Base-by-base conservation (phyloP, 768 basidiomycete genomes). In the Podaxis rugospora region DNA sequence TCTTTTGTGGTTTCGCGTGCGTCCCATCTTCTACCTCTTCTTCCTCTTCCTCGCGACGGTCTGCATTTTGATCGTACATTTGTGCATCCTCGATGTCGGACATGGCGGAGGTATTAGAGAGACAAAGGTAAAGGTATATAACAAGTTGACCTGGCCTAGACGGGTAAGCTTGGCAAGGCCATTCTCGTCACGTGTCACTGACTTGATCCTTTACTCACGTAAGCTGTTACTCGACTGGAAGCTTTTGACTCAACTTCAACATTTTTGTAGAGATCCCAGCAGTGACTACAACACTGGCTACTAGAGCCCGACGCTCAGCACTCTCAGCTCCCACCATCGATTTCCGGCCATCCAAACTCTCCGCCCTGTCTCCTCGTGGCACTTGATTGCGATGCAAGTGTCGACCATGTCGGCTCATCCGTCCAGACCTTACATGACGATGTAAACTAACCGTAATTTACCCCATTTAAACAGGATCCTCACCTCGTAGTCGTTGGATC, bases 61-160 rank as follows among this genome's bases (percentile, higher is more conserved):
- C 84, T 0, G 77, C 76, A 10, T 82, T 80, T 13, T 80, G 75
- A 37, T 77, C 62, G 75, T 65, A 77, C 62, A 69, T 72, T 37
- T 66, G 70, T n/a, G 62, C 70, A 55, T 75, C 76, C 32, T 77
- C 75, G 3, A 76, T 72, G 59, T 81, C 80, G 4, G 79, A 80
- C 83, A 83, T 83, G 66, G 64, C 71, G 65, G 67, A 65, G 65
- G 67, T 61, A 58, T 55, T 57, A 52, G 49, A 16, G 46, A 62
- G 53, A 57, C 32, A 59, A 51, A 63, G 53, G 51, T 44, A 51
- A 39, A 42, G 39, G 23, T 52, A 32, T 49, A 46, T 36, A 40
- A 18, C 42, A 51, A 14, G 32, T 32, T 32, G 32, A 32, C 32
- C 32, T 32, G 32, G 32, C 32, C 32, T 2, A 32, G 32, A 32